Base-by-base conservation (phyloP, 495 filamentous ascomycete species). In the Durotheca rogersii region DNA sequence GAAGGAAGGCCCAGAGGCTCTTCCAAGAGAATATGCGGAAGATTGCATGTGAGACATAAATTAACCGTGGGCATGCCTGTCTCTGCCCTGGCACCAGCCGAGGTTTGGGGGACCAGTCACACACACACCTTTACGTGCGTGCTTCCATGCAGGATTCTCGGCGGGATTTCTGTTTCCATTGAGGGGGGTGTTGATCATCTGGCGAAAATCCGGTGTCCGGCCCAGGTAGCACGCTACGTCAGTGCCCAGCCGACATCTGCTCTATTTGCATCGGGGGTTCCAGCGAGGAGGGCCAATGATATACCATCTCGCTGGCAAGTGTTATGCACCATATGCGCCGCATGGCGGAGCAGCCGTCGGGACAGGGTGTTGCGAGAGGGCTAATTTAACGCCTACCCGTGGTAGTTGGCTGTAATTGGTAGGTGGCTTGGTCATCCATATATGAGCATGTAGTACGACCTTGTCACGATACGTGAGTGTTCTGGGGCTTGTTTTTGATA, bases 1-100 rank as follows among this genome's bases (percentile, higher is more conserved):
- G n/a, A n/a, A n/a, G n/a, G n/a, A n/a, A n/a, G n/a, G n/a, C 18
- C 19, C 41, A 3, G 23, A 33, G 35, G 36, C 21, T 41, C 15
- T 31, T 45, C 23, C 30, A 25, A 7, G 40, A 25, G 25, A 12
- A 19, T 44, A 58, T 53, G 55, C 53, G 56, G 56, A 60, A 38
- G 32, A 25, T 21, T 34, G 45, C 10, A 18, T n/a, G 5, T 35
- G 15, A n/a, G n/a, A n/a, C n/a, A n/a, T n/a, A n/a, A n/a, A n/a
- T n/a, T n/a, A n/a, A n/a, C n/a, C n/a, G 35, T 37, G 39, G n/a
- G 27, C 42, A 43, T 30, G 29, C 41, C 39, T 32, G 47, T 60
- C 46, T 37, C 47, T 45, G 15, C 25, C n/a, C 35, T 20, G 51
- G 51, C n/a, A 38, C 21, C 18, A 55, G 17, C 51, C 51, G 56